Base-by-base conservation (phyloP, 306 rosid genomes). In the Begonia peltatifolia region DNA sequence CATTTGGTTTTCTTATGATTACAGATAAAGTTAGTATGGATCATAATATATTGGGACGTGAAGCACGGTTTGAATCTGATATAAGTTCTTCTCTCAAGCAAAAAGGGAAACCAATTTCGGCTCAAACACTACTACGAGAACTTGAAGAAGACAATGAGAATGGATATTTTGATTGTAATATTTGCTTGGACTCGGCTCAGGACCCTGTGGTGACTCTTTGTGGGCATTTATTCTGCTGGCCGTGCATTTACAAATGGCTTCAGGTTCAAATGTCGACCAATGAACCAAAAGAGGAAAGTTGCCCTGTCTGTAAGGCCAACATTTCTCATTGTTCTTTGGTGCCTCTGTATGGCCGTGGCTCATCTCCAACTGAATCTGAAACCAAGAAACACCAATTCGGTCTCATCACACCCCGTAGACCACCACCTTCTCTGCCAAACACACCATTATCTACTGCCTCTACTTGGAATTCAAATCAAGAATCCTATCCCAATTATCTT, bases 151-250 rank as follows among this genome's bases (percentile, higher is more conserved):
- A 49, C 11, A 57, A 61, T 48, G 82, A 67, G 5, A 59, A 46
- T 57, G 80, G 77, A 55, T 71, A 75, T 70, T 82, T 83, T 68
- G 88, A 80, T 42, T 87, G 95, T 77, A 87, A 77, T 46, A 87
- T 87, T 58, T 87, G 93, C 64, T 63, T 87, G 52, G 95, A 87
- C 59, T 73, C 95, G 11, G 84, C 86, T 1, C 58, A 75, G 52
- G 89, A 87, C 15, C 95, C 93, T 43, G 86, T 87, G 47, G 84
- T 87, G 60, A 87, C 95, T 46, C 67, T 82, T 12, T 87, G 95
- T 14, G 93, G 95, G 41, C 95, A 87, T 49, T 68, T 87, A 0
- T 87, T 73, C 66, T 87, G 95, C 67, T 87, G 95, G 88, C 84
- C 86, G 2, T 87, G 95, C 74, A 77, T 87, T 54, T 87, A 79